Evolutionary conservation across 345 rosid species (phyloP).

Genomic region (Corchorus capsularis): DNA sequence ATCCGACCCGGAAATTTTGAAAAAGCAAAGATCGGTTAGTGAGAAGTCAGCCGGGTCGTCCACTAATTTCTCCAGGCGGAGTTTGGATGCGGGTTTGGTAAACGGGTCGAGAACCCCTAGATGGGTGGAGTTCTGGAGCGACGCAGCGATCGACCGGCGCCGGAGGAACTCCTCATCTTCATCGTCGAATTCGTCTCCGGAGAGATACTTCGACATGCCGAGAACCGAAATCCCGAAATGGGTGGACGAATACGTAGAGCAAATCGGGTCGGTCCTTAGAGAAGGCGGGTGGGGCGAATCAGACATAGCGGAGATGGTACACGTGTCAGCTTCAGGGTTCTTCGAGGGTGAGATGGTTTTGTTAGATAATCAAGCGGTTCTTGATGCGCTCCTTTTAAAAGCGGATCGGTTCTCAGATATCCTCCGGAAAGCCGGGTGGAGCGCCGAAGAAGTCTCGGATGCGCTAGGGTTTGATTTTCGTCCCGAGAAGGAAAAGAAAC

Average conservation of each 20-base stretch:
- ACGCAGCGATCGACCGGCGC: constrained; percentile 76
- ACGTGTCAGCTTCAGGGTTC: constrained; percentile 86
- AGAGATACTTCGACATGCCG: constrained; percentile 69
- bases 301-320: constrained; percentile 70
- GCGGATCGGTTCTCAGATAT: constrained; percentile 89
- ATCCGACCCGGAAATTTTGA: constrained; percentile 43
- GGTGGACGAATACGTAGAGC: constrained; percentile 72
- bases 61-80: constrained; percentile 55
- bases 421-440: constrained; percentile 94
- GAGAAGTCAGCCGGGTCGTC: constrained; percentile 63
- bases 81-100: constrained; percentile 58
- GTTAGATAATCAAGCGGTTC: constrained; percentile 74
- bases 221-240: constrained; percentile 70
- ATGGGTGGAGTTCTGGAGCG: constrained; percentile 99
- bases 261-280: constrained; percentile 80
- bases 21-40: constrained; percentile 64
- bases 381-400: constrained; percentile 79
- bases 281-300: constrained; percentile 91
- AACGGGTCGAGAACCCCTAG: constrained; percentile 58
- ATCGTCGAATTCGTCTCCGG: constrained; percentile 71
- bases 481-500: constrained; percentile 76
- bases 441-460: constrained; percentile 94
- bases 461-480: constrained; percentile 83
- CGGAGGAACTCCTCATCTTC: constrained; percentile 67
- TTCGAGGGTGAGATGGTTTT: constrained; percentile 78